Percentiles rank a stretch among this genome's conserved stretches.
These are phyloP conservation scores for Solanum hybrid DNA, from an alignment of 305 asterid species.

Conservation along the genomic window DNA sequence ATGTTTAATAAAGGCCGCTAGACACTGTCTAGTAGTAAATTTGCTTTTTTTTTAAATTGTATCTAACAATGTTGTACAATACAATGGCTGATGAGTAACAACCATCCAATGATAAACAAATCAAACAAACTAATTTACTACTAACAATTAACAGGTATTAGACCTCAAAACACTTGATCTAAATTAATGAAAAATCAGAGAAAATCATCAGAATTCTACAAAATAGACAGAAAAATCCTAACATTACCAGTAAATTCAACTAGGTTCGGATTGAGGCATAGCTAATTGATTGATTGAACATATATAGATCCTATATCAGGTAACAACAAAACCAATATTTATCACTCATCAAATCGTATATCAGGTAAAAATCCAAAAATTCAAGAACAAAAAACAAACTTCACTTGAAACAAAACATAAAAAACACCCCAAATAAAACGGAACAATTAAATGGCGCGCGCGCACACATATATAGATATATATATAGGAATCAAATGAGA, in stretches of 20 bases:
- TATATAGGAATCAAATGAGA: not conserved
- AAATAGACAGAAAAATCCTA: no score
- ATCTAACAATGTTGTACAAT: no score
- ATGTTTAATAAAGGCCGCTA: no score
- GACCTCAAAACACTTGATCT: no score
- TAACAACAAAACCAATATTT: not conserved
- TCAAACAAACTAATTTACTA: not conserved
- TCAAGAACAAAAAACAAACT: not conserved
- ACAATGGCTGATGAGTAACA: not conserved
- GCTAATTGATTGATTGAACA: not conserved
- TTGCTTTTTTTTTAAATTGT: no score
- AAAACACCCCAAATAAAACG: not conserved
- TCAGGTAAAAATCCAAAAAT: not conserved
- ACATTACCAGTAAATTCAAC: not conserved
- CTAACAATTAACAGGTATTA: not conserved
- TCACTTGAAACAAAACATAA: not conserved
- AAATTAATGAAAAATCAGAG: no score
- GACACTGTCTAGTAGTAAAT: no score
- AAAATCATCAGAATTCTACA: no score
- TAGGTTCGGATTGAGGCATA: not conserved
- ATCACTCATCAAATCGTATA: not conserved
- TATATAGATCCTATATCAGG: not conserved
- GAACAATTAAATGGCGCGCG: not conserved
- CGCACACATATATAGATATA: fast-evolving
- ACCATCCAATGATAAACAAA: not conserved